These are phyloP conservation scores for Schizosaccharomyces lindneri DNA, from an alignment of 805 yeast species.

Conservation along the genomic window DNA sequence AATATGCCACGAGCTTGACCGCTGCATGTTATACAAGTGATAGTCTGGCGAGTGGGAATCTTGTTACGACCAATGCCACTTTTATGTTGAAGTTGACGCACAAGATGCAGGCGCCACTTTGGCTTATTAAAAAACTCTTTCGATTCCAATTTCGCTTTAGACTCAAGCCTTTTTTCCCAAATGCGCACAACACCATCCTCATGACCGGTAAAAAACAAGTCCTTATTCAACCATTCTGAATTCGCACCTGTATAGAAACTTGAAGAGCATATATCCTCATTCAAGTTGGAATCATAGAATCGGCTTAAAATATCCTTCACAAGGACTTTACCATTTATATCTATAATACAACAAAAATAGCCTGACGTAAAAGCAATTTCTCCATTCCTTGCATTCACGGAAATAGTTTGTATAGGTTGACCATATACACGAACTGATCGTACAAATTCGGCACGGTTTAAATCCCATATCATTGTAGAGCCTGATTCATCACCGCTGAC, in stretches of 20 bases:
- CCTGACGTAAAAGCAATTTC: slow-evolving; percentile 5
- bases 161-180: neutral
- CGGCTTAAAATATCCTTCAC: slow-evolving; percentile 7
- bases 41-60: neutral
- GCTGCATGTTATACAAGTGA: neutral
- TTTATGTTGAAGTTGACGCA: neutral
- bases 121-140: neutral
- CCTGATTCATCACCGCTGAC: slow-evolving; percentile 27
- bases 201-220: slow-evolving; percentile 4
- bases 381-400: slow-evolving; percentile 9
- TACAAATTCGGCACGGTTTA: slow-evolving; percentile 26
- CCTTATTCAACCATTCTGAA: slow-evolving; percentile 4
- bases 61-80: neutral
- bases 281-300: neutral
- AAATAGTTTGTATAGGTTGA: slow-evolving; percentile 3
- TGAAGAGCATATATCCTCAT: slow-evolving; percentile 3
- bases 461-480: slow-evolving; percentile 38
- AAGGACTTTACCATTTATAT: slow-evolving; percentile 5
- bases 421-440: slow-evolving; percentile 12
- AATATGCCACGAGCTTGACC: slow-evolving; percentile 1
- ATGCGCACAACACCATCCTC: neutral
- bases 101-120: neutral
- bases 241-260: slow-evolving; percentile 4
- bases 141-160: neutral
- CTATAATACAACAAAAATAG: slow-evolving; percentile 2